phyloP scores from a whole-genome alignment of 805 yeast genomes.

The Teunomyces funiuensis region DNA sequence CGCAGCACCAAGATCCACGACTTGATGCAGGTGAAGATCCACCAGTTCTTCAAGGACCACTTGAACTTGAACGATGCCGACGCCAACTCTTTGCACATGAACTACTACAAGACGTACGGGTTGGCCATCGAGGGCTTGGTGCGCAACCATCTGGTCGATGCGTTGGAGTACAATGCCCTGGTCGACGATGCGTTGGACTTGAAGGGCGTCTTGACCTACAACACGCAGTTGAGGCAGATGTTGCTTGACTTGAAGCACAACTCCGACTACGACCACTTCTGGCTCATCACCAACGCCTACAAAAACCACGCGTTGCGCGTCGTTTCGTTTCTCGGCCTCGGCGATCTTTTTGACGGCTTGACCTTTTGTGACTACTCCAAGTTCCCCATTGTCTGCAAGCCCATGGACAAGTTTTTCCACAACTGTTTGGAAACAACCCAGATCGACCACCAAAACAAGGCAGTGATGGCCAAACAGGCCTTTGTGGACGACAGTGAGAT shows the following conservation, averaged over 20 bases:
- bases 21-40: conserved; percentile 84
- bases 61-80: conserved; percentile 65
- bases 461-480: conserved; percentile 48
- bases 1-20: conserved; percentile 77
- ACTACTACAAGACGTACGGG: conserved; percentile 85
- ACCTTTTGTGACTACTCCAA: conserved; percentile 85
- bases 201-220: conserved; percentile 71
- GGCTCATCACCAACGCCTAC: conserved; percentile 96
- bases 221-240: conserved; percentile 52
- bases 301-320: conserved; percentile 86
- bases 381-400: conserved; percentile 80
- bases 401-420: conserved; percentile 70
- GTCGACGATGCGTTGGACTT: conserved; percentile 94
- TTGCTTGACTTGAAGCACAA: conserved; percentile 43
- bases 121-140: conserved; percentile 89
- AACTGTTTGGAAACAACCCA: conserved; percentile 67
- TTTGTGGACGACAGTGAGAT: conserved; percentile 87
- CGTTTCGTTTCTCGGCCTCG: conserved; percentile 75
- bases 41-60: conserved; percentile 69
- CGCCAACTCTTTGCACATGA: conserved; percentile 68
- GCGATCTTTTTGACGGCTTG: conserved; percentile 92
- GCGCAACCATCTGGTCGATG: conserved; percentile 70
- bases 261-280: conserved; percentile 64
- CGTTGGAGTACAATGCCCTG: conserved; percentile 79
- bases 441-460: conserved; percentile 33